phyloP scores from a whole-genome alignment of 1,284 basidiomycete species.

The Boletus mariae region DNA sequence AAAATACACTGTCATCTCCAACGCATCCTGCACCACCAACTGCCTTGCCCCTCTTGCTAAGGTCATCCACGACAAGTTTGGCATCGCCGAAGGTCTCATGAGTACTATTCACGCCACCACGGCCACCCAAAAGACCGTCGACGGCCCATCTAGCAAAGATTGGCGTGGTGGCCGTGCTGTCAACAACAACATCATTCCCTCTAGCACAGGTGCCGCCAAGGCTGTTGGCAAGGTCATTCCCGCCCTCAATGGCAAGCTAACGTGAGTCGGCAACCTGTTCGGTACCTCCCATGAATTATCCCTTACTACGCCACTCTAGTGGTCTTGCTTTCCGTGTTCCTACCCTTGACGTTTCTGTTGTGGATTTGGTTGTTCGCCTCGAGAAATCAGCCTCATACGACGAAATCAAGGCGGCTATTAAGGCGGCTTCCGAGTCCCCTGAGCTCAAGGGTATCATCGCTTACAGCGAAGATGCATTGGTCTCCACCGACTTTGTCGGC shows the following conservation, averaged over 20 bases:
- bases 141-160: conserved; percentile 93
- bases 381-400: conserved; percentile 88
- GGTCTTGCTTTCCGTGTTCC: conserved; percentile 98
- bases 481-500: conserved; percentile 94
- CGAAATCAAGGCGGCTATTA: conserved; percentile 87
- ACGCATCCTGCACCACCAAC: conserved; percentile 99
- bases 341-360: conserved; percentile 95
- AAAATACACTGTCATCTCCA: conserved; percentile 93
- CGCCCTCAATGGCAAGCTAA: conserved; percentile 94
- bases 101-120: conserved; percentile 97
- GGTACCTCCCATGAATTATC: background rate
- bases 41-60: conserved; percentile 98
- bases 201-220: conserved; percentile 99
- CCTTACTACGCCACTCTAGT: conserved; percentile 37
- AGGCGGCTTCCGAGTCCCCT: conserved; percentile 73
- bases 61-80: conserved; percentile 96
- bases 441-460: conserved; percentile 78
- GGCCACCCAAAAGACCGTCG: conserved; percentile 99
- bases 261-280: conserved; percentile 14
- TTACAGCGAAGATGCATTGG: conserved; percentile 94
- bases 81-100: conserved; percentile 96
- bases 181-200: conserved; percentile 99
- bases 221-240: conserved; percentile 99
- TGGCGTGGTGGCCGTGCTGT: conserved; percentile 97
- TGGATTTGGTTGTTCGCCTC: conserved; percentile 93